Evolutionary conservation across 177 flowering plant genomes (phyloP).

Genomic region (Tripterygium wilfordii): DNA sequence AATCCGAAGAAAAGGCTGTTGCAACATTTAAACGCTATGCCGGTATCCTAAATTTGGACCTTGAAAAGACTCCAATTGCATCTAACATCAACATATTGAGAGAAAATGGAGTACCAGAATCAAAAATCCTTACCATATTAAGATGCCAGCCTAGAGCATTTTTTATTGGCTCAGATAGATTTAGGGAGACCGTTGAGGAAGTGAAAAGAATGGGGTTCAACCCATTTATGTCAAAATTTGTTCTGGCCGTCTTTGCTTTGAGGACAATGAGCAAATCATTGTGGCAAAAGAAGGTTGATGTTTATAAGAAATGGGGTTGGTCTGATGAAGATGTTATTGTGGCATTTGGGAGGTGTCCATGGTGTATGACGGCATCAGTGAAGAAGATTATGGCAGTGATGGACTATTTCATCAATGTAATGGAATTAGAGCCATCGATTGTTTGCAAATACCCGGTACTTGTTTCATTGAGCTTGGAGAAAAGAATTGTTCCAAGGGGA

Average conservation of each 20-base stretch:
- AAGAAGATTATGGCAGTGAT: conserved; percentile 14
- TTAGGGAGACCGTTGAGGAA: conserved; percentile 8
- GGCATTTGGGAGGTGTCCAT: conserved; percentile 18
- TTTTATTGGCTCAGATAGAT: not conserved
- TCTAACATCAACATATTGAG: conserved; percentile 14
- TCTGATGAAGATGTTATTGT: conserved; percentile 14
- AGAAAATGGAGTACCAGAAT: no score
- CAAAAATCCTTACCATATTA: not conserved
- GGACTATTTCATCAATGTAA: conserved; percentile 21
- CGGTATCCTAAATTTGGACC: no score
- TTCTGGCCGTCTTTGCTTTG: conserved; percentile 4
- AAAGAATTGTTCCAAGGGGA: conserved; percentile 16
- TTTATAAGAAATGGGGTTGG: conserved; percentile 26
- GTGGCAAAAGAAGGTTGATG: conserved; percentile 16
- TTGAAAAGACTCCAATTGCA: no score
- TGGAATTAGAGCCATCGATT: conserved; percentile 14
- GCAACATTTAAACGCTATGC: no score
- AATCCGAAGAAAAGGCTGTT: no score
- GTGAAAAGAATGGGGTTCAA: conserved; percentile 18
- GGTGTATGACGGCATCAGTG: conserved; percentile 14
- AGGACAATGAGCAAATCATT: conserved; percentile 3
- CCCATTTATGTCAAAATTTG: conserved; percentile 5
- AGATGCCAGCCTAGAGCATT: not conserved
- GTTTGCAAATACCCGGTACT: conserved; percentile 8
- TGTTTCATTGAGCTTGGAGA: conserved; percentile 15